A percentile compares a stretch with the other conserved stretches of the same genome.
Conservation (phyloP, 768 basidiomycete species). For the Rhodotorula taiwanensis region DNA sequence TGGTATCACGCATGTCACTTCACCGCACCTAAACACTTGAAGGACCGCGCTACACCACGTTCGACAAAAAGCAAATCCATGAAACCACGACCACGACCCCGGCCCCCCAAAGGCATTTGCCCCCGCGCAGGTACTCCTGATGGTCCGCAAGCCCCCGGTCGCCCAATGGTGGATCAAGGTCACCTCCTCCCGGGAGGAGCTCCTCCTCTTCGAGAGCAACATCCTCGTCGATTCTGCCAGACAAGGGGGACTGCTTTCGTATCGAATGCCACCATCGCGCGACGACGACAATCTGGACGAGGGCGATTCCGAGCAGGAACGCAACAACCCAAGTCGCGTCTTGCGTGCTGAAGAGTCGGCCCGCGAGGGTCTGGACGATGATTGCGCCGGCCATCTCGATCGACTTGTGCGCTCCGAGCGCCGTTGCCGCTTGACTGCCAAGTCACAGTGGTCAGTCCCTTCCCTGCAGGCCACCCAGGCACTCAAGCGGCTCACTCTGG, state of each 20-base stretch:
- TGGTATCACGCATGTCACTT: too few species aligned
- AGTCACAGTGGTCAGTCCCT: neutral
- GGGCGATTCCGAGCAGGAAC: constrained; percentile 2
- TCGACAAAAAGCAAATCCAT: constrained; percentile 9
- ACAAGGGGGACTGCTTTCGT: neutral
- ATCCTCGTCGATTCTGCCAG: neutral
- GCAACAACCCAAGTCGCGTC: neutral
- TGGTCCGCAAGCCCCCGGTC: neutral
- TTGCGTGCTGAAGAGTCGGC: neutral
- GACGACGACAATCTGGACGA: constrained; percentile 14
- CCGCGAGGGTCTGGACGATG: constrained; percentile 13
- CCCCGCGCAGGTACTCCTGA: neutral
- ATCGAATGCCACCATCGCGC: constrained; percentile 7
- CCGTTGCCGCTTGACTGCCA: constrained; percentile 12
- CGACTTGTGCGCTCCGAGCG: constrained; percentile 26
- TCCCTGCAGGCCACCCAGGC: too few species aligned
- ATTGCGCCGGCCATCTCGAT: constrained; percentile 29
- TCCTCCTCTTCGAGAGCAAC: neutral
- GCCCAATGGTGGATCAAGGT: too few species aligned
- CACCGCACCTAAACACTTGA: too few species aligned
- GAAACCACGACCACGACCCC: neutral
- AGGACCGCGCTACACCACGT: neutral
- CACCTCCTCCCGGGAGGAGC: too few species aligned
- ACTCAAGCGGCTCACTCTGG: constrained; percentile 5
- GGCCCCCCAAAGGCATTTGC: neutral